These are phyloP conservation scores for Thozetella sp. DNA, from an alignment of 495 filamentous ascomycete species.

Conservation along the genomic window DNA sequence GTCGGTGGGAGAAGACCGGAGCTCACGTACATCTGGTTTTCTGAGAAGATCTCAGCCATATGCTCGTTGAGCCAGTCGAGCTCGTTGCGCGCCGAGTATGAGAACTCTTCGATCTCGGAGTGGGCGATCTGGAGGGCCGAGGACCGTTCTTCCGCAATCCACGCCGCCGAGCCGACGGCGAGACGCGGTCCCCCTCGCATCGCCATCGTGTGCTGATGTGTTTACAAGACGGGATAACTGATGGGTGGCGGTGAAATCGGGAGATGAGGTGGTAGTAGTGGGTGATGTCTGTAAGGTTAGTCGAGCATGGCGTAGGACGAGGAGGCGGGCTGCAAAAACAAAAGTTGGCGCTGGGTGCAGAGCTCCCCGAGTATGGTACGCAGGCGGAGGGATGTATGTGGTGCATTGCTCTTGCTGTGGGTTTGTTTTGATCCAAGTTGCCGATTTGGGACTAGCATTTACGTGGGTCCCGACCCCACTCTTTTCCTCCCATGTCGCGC, in stretches of 20 bases:
- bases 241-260: background rate
- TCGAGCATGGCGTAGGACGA: slow-evolving; percentile 2
- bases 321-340: background rate
- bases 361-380: background rate
- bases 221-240: slow-evolving; percentile 6
- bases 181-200: slow-evolving; percentile 52
- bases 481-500: background rate
- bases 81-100: slow-evolving; percentile 86
- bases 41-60: slow-evolving; percentile 90
- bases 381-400: background rate
- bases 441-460: background rate
- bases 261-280: background rate
- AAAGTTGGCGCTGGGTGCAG: background rate
- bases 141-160: slow-evolving; percentile 53
- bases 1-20: background rate
- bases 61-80: slow-evolving; percentile 97
- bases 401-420: background rate
- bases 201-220: slow-evolving; percentile 41
- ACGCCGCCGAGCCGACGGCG: slow-evolving; percentile 55
- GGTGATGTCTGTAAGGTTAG: background rate
- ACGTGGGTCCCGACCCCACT: background rate
- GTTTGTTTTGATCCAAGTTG: slow-evolving; percentile 3
- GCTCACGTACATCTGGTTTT: slow-evolving; percentile 78
- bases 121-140: slow-evolving; percentile 50
- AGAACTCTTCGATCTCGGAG: slow-evolving; percentile 82